Conservation (phyloP, 1,284 basidiomycete genomes). For the Thecaphora frezii region DNA sequence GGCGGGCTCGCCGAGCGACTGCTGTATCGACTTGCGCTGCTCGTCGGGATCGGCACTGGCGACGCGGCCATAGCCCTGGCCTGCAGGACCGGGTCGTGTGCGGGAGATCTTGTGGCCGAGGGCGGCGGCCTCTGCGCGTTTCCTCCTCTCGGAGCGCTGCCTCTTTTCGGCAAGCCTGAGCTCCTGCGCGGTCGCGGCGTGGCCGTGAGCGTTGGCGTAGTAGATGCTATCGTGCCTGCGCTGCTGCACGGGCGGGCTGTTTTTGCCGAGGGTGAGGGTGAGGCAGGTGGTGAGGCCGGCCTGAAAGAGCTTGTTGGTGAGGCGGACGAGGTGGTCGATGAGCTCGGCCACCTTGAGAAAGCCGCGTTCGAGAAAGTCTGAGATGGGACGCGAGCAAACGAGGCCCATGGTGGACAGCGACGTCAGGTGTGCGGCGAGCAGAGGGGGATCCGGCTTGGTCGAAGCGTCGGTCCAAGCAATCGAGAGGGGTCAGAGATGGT, state of each 20-base stretch:
- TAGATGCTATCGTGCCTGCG: neutral
- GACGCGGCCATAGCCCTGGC: neutral
- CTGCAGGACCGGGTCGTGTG: neutral
- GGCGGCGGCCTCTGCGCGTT: no score
- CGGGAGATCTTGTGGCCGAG: neutral
- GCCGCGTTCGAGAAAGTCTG: neutral
- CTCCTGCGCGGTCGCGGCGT: no score
- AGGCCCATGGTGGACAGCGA: neutral
- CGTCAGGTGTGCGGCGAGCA: neutral
- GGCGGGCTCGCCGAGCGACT: conserved; percentile 1
- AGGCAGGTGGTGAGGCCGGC: neutral
- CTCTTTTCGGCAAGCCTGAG: no score
- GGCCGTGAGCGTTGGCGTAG: neutral
- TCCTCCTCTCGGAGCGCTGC: no score
- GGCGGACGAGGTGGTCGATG: conserved; percentile 1
- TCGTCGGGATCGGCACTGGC: neutral
- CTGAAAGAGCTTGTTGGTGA: neutral
- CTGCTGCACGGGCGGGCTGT: neutral
- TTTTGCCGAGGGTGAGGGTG: neutral
- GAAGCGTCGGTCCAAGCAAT: no score
- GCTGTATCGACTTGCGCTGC: neutral
- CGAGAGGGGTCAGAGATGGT: no score
- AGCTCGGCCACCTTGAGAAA: conserved; percentile 1
- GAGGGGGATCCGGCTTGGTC: no score
- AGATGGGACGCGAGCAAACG: neutral